A percentile compares a stretch with the other conserved stretches of the same genome.
These are phyloP conservation scores for Dacryopinax primogenitus DNA, from an alignment of 768 basidiomycete genomes.

Conservation along the genomic window DNA sequence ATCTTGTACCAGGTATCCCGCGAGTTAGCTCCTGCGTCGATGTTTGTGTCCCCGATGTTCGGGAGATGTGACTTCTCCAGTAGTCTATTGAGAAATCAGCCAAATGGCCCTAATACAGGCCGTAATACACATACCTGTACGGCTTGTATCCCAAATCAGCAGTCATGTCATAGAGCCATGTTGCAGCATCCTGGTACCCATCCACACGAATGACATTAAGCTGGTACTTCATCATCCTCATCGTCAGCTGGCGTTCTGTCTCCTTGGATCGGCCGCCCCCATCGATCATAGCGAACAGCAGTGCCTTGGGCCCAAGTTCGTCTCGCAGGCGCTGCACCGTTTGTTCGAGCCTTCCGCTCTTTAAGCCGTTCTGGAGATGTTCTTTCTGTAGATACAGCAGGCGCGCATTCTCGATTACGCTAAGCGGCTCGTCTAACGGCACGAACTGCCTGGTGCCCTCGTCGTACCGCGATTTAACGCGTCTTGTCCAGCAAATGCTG, in stretches of 20 bases:
- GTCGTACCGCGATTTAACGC: background rate
- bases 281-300: constrained; percentile 2
- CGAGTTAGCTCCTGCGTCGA: constrained; percentile 15
- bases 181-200: constrained; percentile 13
- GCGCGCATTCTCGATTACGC: background rate
- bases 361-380: background rate
- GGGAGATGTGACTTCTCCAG: constrained; percentile 17
- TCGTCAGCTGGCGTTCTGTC: background rate
- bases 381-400: background rate
- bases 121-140: background rate
- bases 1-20: constrained; percentile 21
- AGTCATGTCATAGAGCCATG: constrained; percentile 18
- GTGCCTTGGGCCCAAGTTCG: background rate
- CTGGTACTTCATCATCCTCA: background rate
- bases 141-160: constrained; percentile 15
- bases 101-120: background rate
- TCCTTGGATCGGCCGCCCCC: background rate
- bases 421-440: background rate
- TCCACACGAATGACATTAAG: background rate
- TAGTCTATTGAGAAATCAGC: constrained; percentile 14
- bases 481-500: background rate
- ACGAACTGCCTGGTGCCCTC: background rate
- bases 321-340: background rate
- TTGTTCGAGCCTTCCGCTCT: background rate
- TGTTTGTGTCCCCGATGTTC: constrained; percentile 12